Percentiles rank a stretch among this genome's conserved stretches.
Conservation (phyloP, 2,329 filamentous ascomycete genomes). For the Sarocladium oryzae region DNA sequence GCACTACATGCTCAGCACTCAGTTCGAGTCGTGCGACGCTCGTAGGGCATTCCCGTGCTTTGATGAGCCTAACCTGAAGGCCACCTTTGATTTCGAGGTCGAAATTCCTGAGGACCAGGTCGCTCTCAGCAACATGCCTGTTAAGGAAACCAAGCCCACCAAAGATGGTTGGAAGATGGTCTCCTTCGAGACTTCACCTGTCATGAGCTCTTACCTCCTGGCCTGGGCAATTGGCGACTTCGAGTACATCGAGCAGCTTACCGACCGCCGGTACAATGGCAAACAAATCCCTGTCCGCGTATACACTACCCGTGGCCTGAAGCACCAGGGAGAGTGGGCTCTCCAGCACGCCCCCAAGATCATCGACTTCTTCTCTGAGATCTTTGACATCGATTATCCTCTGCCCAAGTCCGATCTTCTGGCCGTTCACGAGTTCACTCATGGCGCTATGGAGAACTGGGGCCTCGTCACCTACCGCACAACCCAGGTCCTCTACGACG, state of each 20-base stretch:
- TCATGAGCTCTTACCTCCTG: constrained; percentile 88
- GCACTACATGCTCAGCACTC: constrained; percentile 82
- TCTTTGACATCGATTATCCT: constrained; percentile 89
- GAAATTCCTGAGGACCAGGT: constrained; percentile 85
- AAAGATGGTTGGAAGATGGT: constrained; percentile 65
- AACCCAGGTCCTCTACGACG: constrained; percentile 93
- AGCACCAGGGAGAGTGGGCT: constrained; percentile 85
- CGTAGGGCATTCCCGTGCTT: constrained; percentile 95
- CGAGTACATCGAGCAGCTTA: constrained; percentile 90
- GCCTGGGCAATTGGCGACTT: constrained; percentile 97
- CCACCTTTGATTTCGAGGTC: constrained; percentile 88
- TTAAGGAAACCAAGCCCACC: constrained; percentile 58
- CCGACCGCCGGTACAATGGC: constrained; percentile 83
- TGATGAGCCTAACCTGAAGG: constrained; percentile 95
- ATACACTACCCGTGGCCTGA: constrained; percentile 91
- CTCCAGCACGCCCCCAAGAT: constrained; percentile 87
- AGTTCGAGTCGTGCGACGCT: constrained; percentile 96
- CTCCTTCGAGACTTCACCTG: constrained; percentile 73
- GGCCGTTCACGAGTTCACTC: constrained; percentile 86
- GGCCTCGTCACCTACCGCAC: constrained; percentile 93
- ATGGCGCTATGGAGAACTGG: constrained; percentile 93
- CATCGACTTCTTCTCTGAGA: constrained; percentile 93
- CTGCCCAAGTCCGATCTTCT: constrained; percentile 87
- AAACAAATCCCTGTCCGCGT: constrained; percentile 88
- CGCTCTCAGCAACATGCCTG: constrained; percentile 92